Evolutionary conservation across 1,284 basidiomycete species (phyloP).

Genomic region (Thelephora terrestris): DNA sequence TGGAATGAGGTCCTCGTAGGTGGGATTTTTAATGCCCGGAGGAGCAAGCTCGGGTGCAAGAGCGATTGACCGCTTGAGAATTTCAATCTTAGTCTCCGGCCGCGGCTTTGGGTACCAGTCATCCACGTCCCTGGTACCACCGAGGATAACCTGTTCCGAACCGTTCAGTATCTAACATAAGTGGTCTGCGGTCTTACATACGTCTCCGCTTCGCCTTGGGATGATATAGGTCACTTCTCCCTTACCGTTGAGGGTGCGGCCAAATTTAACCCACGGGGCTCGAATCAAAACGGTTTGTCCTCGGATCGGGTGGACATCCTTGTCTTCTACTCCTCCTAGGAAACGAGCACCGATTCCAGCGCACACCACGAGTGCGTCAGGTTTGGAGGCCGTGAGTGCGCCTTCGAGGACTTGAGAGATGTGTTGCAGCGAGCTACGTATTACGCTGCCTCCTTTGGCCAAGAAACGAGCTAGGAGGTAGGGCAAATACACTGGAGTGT

Average conservation of each 20-base stretch:
- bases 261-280: conserved; percentile 49
- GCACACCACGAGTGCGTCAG: conserved; percentile 57
- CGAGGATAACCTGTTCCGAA: conserved; percentile 44
- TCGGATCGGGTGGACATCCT: conserved; percentile 37
- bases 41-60: conserved; percentile 63
- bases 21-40: conserved; percentile 42
- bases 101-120: conserved; percentile 62
- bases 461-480: conserved; percentile 60
- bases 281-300: conserved; percentile 41
- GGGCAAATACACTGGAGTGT: conserved; percentile 55
- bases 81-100: conserved; percentile 47
- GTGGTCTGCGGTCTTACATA: conserved; percentile 22
- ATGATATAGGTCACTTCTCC: conserved; percentile 63
- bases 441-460: conserved; percentile 44
- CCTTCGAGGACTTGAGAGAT: conserved; percentile 58
- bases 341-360: conserved; percentile 42
- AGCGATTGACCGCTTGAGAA: conserved; percentile 45
- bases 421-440: conserved; percentile 51
- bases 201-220: conserved; percentile 57
- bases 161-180: neutral
- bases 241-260: conserved; percentile 37
- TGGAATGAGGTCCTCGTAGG: conserved; percentile 50
- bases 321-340: conserved; percentile 37
- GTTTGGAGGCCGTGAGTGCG: conserved; percentile 32
- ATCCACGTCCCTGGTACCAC: conserved; percentile 48